Percentiles rank a stretch among this genome's conserved stretches.
Evolutionary conservation across 1,284 basidiomycete genomes (phyloP).

Genomic region (Entoloma clypeatum): DNA sequence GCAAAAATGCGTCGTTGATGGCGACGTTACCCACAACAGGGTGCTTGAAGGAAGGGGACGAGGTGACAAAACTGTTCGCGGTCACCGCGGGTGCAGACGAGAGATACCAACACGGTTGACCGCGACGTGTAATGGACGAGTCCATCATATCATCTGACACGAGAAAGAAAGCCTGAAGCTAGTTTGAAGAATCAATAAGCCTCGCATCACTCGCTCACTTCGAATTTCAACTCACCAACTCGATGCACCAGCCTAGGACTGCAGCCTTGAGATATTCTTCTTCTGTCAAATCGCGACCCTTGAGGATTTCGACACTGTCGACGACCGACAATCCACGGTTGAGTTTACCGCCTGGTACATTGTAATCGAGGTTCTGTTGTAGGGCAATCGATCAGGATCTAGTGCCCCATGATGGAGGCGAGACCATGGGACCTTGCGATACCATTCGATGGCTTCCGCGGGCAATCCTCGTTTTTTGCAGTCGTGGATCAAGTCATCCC

Average conservation of each 20-base stretch:
- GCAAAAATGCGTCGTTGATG: constrained; percentile 97
- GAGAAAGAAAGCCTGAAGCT: constrained; percentile 98
- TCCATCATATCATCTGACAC: constrained; percentile 99
- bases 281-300: constrained; percentile 62
- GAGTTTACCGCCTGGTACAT: constrained; percentile 94
- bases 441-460: constrained; percentile 81
- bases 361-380: constrained; percentile 84
- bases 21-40: constrained; percentile 82
- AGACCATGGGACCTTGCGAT: constrained; percentile 55
- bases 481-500: constrained; percentile 60
- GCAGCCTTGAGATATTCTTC: constrained; percentile 91
- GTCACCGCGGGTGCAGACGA: constrained; percentile 19
- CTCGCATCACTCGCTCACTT: neutral
- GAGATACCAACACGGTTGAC: constrained; percentile 97
- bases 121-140: constrained; percentile 87
- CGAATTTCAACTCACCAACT: constrained; percentile 60
- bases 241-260: constrained; percentile 94
- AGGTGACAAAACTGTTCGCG: constrained; percentile 9
- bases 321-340: constrained; percentile 95
- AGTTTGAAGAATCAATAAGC: constrained; percentile 1
- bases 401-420: neutral
- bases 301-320: constrained; percentile 89
- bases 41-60: constrained; percentile 26
- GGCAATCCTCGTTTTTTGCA: constrained; percentile 74
- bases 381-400: constrained; percentile 1